Evolutionary conservation across 345 rosid genomes (phyloP).

Genomic region (Geranium rotundifolium): DNA sequence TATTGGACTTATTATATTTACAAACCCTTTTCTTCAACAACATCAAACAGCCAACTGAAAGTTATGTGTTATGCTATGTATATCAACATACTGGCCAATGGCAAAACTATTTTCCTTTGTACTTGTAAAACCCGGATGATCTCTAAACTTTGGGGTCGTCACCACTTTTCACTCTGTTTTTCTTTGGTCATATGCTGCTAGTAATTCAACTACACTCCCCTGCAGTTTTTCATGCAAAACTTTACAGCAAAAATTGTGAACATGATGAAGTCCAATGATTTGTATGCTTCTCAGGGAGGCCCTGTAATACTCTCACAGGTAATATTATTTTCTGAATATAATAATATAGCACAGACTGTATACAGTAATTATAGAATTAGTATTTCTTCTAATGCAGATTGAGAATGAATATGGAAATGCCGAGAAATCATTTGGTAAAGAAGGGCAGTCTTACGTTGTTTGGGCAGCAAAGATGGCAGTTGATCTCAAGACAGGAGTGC

Average conservation of each 20-base stretch:
- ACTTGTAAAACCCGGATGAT: too few species aligned
- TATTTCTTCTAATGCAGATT: slow-evolving; percentile 23
- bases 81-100: too few species aligned
- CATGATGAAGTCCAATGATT: slow-evolving; percentile 64
- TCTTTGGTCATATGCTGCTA: too few species aligned
- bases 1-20: too few species aligned
- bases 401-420: slow-evolving; percentile 77
- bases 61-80: too few species aligned
- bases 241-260: slow-evolving; percentile 56
- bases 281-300: slow-evolving; percentile 89
- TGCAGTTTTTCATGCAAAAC: slow-evolving; percentile 52
- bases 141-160: too few species aligned
- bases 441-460: slow-evolving; percentile 46
- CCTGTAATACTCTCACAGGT: slow-evolving; percentile 96
- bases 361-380: background rate
- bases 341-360: background rate
- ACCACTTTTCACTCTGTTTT: too few species aligned
- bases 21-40: too few species aligned
- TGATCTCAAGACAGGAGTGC: slow-evolving; percentile 66
- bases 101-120: too few species aligned
- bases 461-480: slow-evolving; percentile 89
- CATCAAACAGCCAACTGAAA: too few species aligned
- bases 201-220: too few species aligned
- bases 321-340: background rate
- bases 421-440: slow-evolving; percentile 36